These are phyloP conservation scores for Carpediemonas membranifera DNA, from an alignment of 78 protist genomes.

Conservation along the genomic window DNA sequence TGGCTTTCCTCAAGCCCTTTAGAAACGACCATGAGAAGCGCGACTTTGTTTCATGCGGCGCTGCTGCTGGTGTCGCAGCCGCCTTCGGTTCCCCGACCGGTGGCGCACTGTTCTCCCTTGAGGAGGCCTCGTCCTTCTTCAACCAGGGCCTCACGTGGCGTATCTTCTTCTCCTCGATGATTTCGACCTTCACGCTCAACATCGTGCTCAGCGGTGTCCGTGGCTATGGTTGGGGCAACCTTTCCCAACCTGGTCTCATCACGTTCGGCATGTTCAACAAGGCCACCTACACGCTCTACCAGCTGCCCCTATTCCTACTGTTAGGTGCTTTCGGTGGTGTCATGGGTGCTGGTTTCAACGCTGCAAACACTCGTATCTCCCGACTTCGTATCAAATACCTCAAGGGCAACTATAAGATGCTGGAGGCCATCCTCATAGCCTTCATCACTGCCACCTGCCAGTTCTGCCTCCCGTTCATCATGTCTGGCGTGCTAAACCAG, in stretches of 20 bases:
- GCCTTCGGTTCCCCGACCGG: conserved; percentile 89
- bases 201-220: conserved; percentile 10
- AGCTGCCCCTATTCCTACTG: conserved; percentile 43
- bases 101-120: conserved; percentile 73
- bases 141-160: conserved; percentile 67
- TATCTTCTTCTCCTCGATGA: conserved; percentile 56
- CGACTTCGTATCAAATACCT: conserved; percentile 12
- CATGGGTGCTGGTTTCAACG: conserved; percentile 56
- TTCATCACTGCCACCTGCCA: conserved; percentile 1
- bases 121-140: conserved; percentile 71
- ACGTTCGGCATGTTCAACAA: conserved; percentile 45
- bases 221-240: conserved; percentile 10
- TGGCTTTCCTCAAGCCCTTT: conserved; percentile 23
- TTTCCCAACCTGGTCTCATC: conserved; percentile 52
- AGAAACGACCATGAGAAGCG: conserved; percentile 63
- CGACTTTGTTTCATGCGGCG: conserved; percentile 69
- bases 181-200: conserved; percentile 51
- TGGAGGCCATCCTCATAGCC: conserved; percentile 17
- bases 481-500: background rate
- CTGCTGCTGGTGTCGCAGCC: conserved; percentile 84
- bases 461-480: background rate
- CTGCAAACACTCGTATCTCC: conserved; percentile 21
- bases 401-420: background rate
- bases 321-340: conserved; percentile 62
- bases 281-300: conserved; percentile 14